Conservation (phyloP, 768 basidiomycete species). For the Xerocomellus chrysenteron region DNA sequence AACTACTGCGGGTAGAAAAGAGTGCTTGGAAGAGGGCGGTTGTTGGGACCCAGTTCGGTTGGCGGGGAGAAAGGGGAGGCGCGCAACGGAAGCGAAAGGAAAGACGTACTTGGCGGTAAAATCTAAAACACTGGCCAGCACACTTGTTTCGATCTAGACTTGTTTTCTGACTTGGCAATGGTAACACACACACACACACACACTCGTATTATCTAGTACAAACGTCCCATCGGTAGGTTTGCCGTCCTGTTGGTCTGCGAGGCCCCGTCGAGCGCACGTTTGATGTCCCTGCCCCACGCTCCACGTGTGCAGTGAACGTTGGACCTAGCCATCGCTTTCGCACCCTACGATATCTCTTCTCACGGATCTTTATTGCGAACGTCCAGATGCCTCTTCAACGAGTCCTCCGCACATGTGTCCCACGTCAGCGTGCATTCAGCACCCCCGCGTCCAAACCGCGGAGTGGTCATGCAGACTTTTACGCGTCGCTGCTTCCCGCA, state of each 20-base stretch:
- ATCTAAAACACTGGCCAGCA: background rate
- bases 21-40: background rate
- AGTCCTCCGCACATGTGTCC: background rate
- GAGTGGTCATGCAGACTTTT: slow-evolving; percentile 64
- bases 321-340: too few relatives aligned
- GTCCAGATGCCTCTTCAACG: background rate
- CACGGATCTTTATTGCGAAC: too few relatives aligned
- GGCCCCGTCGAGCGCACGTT: background rate
- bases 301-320: background rate
- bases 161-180: slow-evolving; percentile 11
- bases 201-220: background rate
- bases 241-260: too few relatives aligned
- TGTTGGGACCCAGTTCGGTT: slow-evolving; percentile 12
- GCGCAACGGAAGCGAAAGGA: background rate
- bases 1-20: background rate
- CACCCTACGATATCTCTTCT: too few relatives aligned
- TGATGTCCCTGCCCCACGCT: background rate
- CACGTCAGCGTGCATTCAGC: slow-evolving; percentile 6
- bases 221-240: background rate
- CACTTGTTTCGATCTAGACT: slow-evolving; percentile 5
- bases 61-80: background rate
- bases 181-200: slow-evolving; percentile 7
- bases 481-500: slow-evolving; percentile 65
- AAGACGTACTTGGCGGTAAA: background rate
- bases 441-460: slow-evolving; percentile 13